Base-by-base conservation (phyloP, 306 rosid species). In the Ceratonia siliqua region DNA sequence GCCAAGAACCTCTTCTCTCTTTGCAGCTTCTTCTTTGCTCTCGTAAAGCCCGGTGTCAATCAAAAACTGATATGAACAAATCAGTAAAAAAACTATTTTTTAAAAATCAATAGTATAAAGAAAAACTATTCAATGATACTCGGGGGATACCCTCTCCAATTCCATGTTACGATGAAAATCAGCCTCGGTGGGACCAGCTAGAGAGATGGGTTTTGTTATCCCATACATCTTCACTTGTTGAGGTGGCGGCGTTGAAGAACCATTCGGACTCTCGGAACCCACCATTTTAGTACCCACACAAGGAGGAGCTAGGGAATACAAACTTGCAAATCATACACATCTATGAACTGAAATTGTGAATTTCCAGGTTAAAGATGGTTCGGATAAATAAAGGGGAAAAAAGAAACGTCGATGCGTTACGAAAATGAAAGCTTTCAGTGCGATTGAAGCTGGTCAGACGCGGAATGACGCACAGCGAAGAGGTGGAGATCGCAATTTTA, bases 161-260 rank as follows among this genome's bases (percentile, higher is more conserved):
- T 92, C 89, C 28, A 30, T 45, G 81, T 92, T 94, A n/a, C 94
- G 95, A 2, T 78, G 83, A 42, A 82, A 80, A 88, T 94, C 97
- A n/a, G 92, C 78, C 7, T 87, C 87, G 62, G 84, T 76, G 24
- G 99, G 97, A 35, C 96, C 97, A 5, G 97, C 85, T 8, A 88
- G 82, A 53, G 91, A 91, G 77, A 94, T 82, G n/a, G 98, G 97
- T n/a, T 89, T 89, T 3, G 94, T 84, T 70, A 88, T 87, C 25
- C 89, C 92, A 76, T 59, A 73, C 45, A 42, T 83, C 75, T 71
- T 79, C 48, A 86, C 59, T 77, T 79, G 83, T 56, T 62, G 67
- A 74, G 68, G 61, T 5, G 70, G 49, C 64, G 85, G 62, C 36
- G 80, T 59, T 36, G 84, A 78, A 24, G 86, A 68, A 38, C 79